Base-by-base conservation (phyloP, 345 rosid species). In the Dipteronia dyeriana region DNA sequence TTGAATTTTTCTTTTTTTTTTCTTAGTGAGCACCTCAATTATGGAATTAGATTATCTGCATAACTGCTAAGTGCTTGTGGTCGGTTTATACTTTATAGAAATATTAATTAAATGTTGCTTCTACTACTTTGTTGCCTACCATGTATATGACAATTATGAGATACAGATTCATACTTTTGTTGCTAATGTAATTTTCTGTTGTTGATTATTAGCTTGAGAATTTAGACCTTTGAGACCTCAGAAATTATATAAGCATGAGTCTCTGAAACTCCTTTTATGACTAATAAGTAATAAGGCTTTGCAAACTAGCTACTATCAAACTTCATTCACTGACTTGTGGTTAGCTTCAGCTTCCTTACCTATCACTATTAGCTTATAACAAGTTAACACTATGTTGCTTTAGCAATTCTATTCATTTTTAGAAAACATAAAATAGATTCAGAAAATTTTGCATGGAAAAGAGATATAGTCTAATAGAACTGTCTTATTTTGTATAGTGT, bases 231-330 rank as follows among this genome's bases (percentile, higher is more conserved):
- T 70, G 7, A 70, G 65, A 12, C 64, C 73, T 38, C 31, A 76
- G 6, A 39, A 73, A 56, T 74, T 85, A 83, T 83, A 79, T 85
- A 83, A 83, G 83, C 70, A 53, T 54, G 39, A 47, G 74, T 47
- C 43, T 25, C 31, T 61, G 19, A 60, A 20, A 29, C 77, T 71
- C 41, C 67, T 68, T 67, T 29, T 75, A 75, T 25, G 38, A 31
- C 62, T 74, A 69, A 31, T 14, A 54, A 60, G 68, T 74, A 69
- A 31, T 14, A 54, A 60, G 68, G 61, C 6, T 66, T 67, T 70
- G 70, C 78, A 62, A 64, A 11, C 22, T n/a, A 8, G 74, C 61
- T 49, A 41, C 38, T 34, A 34, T 34, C 38, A 34, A 34, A 34
- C 75, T 68, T 38, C 75, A 29, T 71, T 70, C 74, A 17, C 43